Base-by-base conservation (phyloP, 352 stramenopile genomes). In the Globisporangium cystogenes region DNA sequence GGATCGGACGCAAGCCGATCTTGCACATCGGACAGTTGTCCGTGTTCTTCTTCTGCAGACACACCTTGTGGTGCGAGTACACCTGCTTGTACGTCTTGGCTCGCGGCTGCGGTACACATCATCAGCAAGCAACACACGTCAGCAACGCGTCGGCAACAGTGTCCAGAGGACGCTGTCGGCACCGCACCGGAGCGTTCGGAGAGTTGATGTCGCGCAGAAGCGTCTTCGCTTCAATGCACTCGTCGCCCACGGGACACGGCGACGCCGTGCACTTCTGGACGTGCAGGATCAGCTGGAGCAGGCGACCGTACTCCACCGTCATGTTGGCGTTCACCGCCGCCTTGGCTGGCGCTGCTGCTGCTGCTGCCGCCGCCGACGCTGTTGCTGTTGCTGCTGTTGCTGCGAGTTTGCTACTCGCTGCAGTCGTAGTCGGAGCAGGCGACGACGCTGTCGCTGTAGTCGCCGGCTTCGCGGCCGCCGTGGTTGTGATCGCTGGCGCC, bases 61-160 rank as follows among this genome's bases (percentile, higher is more conserved):
- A 95, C 20, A 79, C 72, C 50, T 95, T 92, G 72, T 89, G 83
- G 62, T 95, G 84, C 0, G 71, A 62, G 26, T 84, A 93, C 12
- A 95, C 77, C 67, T 95, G 81, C 50, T 90, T 87, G 73, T 88
- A 93, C 16, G 84, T 95, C 49, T 90, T 86, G 3, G 82, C 84
- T n/a, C 81, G 81, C 21, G 60, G 68, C 75, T 86, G 42, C 20
- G 7, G 23, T 29, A 15, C n/a, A 53, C 33, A 27, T n/a, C 15
- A 14, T 1, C 16, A 40, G 31, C 23, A 21, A 58, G 16, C 14
- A 5, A 45, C 27, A 46, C 15, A 37, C 18, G 18, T 44, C 16
- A 24, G 20, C 39, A 44, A 10, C n/a, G n/a, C n/a, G n/a, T n/a
- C n/a, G n/a, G n/a, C n/a, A n/a, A n/a, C n/a, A n/a, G n/a, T n/a